Conservation (phyloP, 495 filamentous ascomycete species). For the Xylaria scruposa region DNA sequence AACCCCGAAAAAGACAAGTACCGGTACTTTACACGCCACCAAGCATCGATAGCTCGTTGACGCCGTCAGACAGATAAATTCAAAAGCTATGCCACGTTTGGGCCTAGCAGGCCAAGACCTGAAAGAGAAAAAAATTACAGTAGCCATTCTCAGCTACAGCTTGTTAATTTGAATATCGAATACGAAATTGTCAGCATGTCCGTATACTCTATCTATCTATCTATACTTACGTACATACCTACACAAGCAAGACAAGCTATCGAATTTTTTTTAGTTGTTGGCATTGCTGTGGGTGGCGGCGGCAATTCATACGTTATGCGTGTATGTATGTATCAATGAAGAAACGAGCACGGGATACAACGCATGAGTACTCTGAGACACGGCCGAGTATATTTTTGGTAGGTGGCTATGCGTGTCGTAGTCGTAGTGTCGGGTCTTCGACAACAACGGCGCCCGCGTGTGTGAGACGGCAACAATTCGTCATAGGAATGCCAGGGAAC, state of each 20-base stretch:
- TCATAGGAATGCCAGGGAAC: slow-evolving; percentile 32
- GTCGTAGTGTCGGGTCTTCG: slow-evolving; percentile 5
- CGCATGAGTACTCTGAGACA: slow-evolving; percentile 22
- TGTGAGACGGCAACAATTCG: slow-evolving; percentile 28
- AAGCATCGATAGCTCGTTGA: neutral
- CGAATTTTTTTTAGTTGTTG: neutral
- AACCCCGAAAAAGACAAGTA: slow-evolving; percentile 26
- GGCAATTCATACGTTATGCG: neutral
- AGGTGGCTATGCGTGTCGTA: slow-evolving; percentile 22
- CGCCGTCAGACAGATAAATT: neutral
- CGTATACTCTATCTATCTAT: too few relatives aligned
- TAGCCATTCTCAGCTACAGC: neutral
- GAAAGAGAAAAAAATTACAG: neutral
- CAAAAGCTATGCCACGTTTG: slow-evolving; percentile 5
- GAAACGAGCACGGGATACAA: neutral
- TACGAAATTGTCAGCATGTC: slow-evolving; percentile 15
- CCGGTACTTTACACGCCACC: slow-evolving; percentile 30
- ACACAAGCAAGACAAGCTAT: too few relatives aligned
- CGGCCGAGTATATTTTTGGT: slow-evolving; percentile 28
- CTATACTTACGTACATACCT: too few relatives aligned
- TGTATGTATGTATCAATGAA: neutral
- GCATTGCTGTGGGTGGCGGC: neutral
- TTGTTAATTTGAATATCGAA: slow-evolving; percentile 22
- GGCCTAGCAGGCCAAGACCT: neutral
- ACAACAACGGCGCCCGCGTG: neutral